These are phyloP conservation scores for Linnemannia zychae DNA, from an alignment of 192 early-diverging fungal species.

Conservation along the genomic window DNA sequence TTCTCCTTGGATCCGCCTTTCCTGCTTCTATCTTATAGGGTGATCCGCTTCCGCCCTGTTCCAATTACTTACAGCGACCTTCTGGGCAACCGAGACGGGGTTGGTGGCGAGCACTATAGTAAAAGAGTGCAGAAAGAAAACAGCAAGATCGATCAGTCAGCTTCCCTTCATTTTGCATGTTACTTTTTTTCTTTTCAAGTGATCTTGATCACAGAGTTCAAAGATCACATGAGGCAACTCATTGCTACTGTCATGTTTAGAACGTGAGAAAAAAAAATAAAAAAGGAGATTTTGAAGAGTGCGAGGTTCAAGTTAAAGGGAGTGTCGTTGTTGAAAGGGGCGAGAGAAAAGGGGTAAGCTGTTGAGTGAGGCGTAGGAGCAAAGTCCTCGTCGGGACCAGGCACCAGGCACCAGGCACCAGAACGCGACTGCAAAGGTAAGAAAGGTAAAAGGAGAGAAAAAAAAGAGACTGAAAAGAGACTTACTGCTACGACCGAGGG, in stretches of 20 bases:
- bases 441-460: not conserved
- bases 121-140: not conserved
- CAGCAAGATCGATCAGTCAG: not conserved
- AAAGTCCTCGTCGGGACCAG: not conserved
- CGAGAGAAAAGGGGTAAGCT: not conserved
- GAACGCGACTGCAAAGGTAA: not conserved
- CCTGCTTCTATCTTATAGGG: not conserved
- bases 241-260: not conserved
- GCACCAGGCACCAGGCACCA: too few relatives aligned
- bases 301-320: not conserved
- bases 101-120: slow-evolving; percentile 52
- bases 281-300: not conserved
- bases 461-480: not conserved
- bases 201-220: not conserved
- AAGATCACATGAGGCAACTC: not conserved
- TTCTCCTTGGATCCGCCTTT: not conserved
- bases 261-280: not conserved
- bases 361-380: not conserved
- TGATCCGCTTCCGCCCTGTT: not conserved
- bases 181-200: not conserved
- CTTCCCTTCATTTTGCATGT: not conserved
- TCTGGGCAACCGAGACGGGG: slow-evolving; percentile 49
- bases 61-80: slow-evolving; percentile 45
- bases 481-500: slow-evolving; percentile 58
- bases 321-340: not conserved